phyloP scores from a whole-genome alignment of 1,139 yeast species.

The Wickerhamomyces sp. region DNA sequence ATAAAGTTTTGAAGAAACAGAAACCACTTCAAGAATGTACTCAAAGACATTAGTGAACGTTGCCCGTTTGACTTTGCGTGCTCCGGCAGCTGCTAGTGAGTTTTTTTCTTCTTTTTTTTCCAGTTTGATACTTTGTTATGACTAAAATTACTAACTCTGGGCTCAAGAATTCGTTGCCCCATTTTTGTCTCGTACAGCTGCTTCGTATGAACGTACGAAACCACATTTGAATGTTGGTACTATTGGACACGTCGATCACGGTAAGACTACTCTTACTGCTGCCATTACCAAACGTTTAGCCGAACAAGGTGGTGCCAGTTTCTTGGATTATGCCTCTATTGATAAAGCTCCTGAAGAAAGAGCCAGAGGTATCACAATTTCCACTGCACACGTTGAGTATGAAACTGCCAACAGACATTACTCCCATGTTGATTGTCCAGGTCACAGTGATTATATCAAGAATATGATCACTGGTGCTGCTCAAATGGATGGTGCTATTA shows the following conservation, averaged over 20 bases:
- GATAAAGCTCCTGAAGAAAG: slow-evolving; percentile 99
- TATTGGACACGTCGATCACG: slow-evolving; percentile 97
- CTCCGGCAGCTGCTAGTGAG: slow-evolving; percentile 4
- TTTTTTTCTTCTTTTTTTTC: neutral
- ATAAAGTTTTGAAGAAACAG: no score
- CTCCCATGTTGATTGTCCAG: slow-evolving; percentile 96
- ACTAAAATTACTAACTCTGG: neutral
- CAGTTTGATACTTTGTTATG: neutral
- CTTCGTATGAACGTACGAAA: slow-evolving; percentile 81
- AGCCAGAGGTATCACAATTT: slow-evolving; percentile 98
- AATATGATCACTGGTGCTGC: slow-evolving; percentile 99
- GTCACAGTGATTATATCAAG: slow-evolving; percentile 98
- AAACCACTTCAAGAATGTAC: no score
- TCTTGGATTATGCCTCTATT: slow-evolving; percentile 88
- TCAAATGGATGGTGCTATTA: slow-evolving; percentile 99
- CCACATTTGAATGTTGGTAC: slow-evolving; percentile 98
- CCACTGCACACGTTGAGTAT: slow-evolving; percentile 96
- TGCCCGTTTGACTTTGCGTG: slow-evolving; percentile 6
- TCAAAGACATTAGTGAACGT: slow-evolving; percentile 2
- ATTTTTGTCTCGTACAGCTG: slow-evolving; percentile 37
- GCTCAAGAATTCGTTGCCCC: slow-evolving; percentile 12
- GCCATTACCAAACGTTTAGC: slow-evolving; percentile 96
- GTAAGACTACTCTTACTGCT: slow-evolving; percentile 96
- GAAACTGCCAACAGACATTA: slow-evolving; percentile 91
- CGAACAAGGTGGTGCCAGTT: slow-evolving; percentile 84